phyloP scores from a whole-genome alignment of 306 rosid genomes.

The Phaseolus lunatus region DNA sequence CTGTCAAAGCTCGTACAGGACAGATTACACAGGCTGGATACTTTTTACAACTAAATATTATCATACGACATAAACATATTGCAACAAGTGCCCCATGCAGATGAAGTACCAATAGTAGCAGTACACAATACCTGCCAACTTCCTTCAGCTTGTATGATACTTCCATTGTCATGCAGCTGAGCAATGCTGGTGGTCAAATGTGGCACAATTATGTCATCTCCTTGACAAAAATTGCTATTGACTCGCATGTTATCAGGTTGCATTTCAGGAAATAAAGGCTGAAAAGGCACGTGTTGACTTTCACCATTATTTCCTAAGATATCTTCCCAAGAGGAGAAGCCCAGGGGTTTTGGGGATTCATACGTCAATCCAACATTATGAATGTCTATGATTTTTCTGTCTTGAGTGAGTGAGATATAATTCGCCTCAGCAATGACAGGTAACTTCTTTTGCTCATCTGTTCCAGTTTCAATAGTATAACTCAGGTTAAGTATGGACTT shows the following conservation, averaged over 20 bases:
- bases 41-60: neutral
- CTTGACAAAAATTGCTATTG: constrained; percentile 59
- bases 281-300: constrained; percentile 55
- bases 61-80: neutral
- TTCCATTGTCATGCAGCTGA: constrained; percentile 47
- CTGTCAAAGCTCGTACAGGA: constrained; percentile 20
- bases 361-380: constrained; percentile 45
- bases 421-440: constrained; percentile 52
- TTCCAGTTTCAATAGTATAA: constrained; percentile 38
- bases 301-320: constrained; percentile 52
- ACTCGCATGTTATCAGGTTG: constrained; percentile 46
- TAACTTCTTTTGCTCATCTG: constrained; percentile 66
- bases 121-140: constrained; percentile 67
- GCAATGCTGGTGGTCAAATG: constrained; percentile 47
- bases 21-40: constrained; percentile 3
- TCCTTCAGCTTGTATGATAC: constrained; percentile 54
- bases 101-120: constrained; percentile 11
- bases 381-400: constrained; percentile 49
- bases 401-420: constrained; percentile 54
- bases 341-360: constrained; percentile 53
- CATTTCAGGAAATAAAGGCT: constrained; percentile 55
- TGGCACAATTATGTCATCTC: constrained; percentile 48
- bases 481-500: constrained; percentile 29
- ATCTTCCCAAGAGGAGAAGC: constrained; percentile 55
- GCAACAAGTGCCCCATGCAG: constrained; percentile 19